Evolutionary conservation across 164 flowering plant genomes (phyloP), one percentile per base, ranked within the genome.

Genomic region (Vitis labrusca): DNA sequence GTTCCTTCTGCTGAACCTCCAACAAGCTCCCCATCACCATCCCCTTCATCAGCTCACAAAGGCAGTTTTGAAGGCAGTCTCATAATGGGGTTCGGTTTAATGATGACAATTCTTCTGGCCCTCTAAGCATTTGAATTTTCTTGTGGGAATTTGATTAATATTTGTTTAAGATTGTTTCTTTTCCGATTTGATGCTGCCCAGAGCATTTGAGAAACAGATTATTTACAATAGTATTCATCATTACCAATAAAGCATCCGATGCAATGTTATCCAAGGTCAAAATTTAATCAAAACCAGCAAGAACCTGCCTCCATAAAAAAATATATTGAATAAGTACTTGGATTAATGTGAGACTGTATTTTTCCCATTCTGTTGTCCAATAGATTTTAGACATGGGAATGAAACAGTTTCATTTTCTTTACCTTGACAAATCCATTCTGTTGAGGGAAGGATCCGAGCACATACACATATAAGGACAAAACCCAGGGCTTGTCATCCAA

Each of bases 21-120:
- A 12, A 27, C 54, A 48, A 10, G 48, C 19, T 37, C 58, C 11
- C 53, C 37, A 17, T 2, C 69, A 27, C 61, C 71, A 29, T n/a
- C 79, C 49, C 60, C 72, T 2, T 72, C 83, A 59, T 69, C 79
- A 30, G 77, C 75, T 19, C 16, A 55, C 61, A 71, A 51, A 47
- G 48, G 51, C 30, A 23, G 61, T 48, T 51, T 51, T 49, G 44
- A 48, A 17, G 51, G 32, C 19, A 59, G 47, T 23, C 49, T 74
- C 29, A 48, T 66, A 27, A 60, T 65, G 56, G 76, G 70, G 47
- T 53, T 81, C 12, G 50, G 74, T 29, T 49, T 74, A 55, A 73
- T 67, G 11, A n/a, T 70, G 47, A 60, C 73, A 48, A 52, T 78
- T 59, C 17, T 78, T 64, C 59, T 70, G 61, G 68, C 69, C 32